Evolutionary conservation across 352 stramenopile genomes (phyloP), one percentile per base, ranked within the genome.

Genomic region (Phytophthora palmivora): DNA sequence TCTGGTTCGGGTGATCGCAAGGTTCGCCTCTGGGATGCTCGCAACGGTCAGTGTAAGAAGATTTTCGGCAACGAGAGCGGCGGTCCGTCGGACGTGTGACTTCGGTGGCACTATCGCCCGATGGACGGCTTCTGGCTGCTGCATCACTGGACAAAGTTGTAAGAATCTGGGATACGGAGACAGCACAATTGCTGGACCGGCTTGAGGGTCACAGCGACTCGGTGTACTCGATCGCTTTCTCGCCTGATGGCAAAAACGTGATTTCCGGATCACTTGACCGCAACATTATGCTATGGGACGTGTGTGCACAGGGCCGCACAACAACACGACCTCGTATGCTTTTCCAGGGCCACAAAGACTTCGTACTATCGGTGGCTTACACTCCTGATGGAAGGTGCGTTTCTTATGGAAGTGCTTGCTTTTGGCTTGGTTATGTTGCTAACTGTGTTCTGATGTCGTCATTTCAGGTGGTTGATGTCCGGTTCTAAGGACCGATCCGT

Each of bases 261-360:
- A 94, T 95, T 58, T 95, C 87, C 14, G 87, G 87, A 14, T 93
- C 84, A 32, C 72, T 94, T 21, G 87, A 95, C 67, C 75, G 82
- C 54, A 93, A 91, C 67, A 92, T 95, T 46, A 95, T 94, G 87
- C 61, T 95, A 18, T 95, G 87, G 87, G 87, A 94, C 48, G 85
- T 94, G 28, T 87, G 78, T 46, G 84, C 83, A 0, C 84, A 91
- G 52, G 87, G 84, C 43, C 84, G 83, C 48, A 91, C 87, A 18
- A 91, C 87, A 10, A 92, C 84, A 47, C 79, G 83, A 24, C 87
- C 87, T 7, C 87, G 87, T n/a, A 92, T 93, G 82, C 68, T 95
- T 22, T 95, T 94, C 75, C 83, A 93, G 67, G 87, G 84, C 19
- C 87, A 95, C 76, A 94, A 94, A 49, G 87, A 94, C 69, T 94